Percentiles rank a stretch among this genome's conserved stretches.
Evolutionary conservation across 805 yeast species (phyloP).

Genomic region (Candida sanyiensis): DNA sequence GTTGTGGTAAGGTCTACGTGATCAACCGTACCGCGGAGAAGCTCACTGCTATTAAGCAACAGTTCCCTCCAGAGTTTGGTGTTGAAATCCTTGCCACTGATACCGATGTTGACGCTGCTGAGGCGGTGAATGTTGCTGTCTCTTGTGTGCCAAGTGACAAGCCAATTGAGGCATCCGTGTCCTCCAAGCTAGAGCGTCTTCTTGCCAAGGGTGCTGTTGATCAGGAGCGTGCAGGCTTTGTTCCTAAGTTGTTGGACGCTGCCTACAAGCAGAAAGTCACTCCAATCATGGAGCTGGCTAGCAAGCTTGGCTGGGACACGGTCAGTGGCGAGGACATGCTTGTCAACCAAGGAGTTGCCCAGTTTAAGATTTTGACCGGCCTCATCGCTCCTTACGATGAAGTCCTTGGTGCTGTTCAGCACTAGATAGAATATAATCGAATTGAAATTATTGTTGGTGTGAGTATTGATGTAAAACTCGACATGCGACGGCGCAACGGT

Average conservation of each 20-base stretch:
- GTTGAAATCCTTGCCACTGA: conserved; percentile 49
- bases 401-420: conserved; percentile 54
- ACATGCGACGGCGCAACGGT: too few species aligned
- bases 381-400: conserved; percentile 55
- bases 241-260: conserved; percentile 73
- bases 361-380: conserved; percentile 75
- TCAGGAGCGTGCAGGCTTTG: conserved; percentile 31
- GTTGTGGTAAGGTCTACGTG: conserved; percentile 71
- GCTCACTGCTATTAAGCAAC: conserved; percentile 48
- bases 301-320: conserved; percentile 63
- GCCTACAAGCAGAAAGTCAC: conserved; percentile 90
- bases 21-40: conserved; percentile 74
- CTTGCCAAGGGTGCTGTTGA: conserved; percentile 36
- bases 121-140: conserved; percentile 53
- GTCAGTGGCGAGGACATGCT: conserved; percentile 89
- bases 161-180: conserved; percentile 51
- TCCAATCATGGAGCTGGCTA: conserved; percentile 77
- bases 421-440: conserved; percentile 5
- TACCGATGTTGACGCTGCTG: conserved; percentile 36
- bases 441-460: too few species aligned
- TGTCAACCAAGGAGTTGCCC: conserved; percentile 88
- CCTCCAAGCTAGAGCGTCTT: conserved; percentile 41
- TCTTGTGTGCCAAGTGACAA: conserved; percentile 83
- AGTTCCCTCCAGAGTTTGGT: conserved; percentile 56
- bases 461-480: too few species aligned